A percentile compares a stretch with the other conserved stretches of the same genome.
Evolutionary conservation across 306 rosid species (phyloP).

Genomic region (Vicia faba): DNA sequence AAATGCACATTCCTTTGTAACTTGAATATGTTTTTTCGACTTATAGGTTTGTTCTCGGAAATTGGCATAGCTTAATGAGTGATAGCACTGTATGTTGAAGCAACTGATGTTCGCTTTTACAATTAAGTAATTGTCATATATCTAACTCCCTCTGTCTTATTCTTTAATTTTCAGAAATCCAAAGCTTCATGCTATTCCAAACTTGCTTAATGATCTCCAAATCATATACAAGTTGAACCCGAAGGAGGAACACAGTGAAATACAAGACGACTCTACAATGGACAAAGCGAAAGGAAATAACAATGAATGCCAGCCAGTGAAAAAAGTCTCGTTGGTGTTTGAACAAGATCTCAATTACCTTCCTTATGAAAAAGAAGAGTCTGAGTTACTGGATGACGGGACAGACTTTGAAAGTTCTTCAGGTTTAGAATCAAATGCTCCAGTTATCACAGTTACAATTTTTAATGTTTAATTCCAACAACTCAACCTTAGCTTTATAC

Average conservation of each 20-base stretch:
- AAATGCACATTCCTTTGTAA: conserved; percentile 4
- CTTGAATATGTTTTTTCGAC: not conserved
- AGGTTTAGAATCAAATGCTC: conserved; percentile 52
- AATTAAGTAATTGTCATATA: not conserved
- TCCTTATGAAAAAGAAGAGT: conserved; percentile 52
- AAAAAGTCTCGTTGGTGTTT: conserved; percentile 45
- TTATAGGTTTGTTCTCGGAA: conserved; percentile 1
- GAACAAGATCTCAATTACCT: conserved; percentile 78
- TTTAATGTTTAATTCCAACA: conserved; percentile 25
- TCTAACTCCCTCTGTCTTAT: conserved; percentile 26
- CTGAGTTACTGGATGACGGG: conserved; percentile 49
- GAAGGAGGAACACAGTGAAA: conserved; percentile 36
- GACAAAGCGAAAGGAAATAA: conserved; percentile 39
- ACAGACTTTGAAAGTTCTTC: conserved; percentile 47
- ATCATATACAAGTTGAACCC: conserved; percentile 40
- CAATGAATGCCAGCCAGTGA: conserved; percentile 37
- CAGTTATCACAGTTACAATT: conserved; percentile 1
- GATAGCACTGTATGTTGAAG: not conserved
- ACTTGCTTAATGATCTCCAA: conserved; percentile 60
- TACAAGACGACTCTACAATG: conserved; percentile 31
- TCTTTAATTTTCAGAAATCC: conserved; percentile 53
- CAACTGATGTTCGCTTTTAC: no score
- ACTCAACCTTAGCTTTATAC: conserved; percentile 3
- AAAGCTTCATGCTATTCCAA: conserved; percentile 58
- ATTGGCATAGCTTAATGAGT: conserved; percentile 27